Base-by-base conservation (phyloP, 257 asterid species). In the Scutellaria baicalensis region DNA sequence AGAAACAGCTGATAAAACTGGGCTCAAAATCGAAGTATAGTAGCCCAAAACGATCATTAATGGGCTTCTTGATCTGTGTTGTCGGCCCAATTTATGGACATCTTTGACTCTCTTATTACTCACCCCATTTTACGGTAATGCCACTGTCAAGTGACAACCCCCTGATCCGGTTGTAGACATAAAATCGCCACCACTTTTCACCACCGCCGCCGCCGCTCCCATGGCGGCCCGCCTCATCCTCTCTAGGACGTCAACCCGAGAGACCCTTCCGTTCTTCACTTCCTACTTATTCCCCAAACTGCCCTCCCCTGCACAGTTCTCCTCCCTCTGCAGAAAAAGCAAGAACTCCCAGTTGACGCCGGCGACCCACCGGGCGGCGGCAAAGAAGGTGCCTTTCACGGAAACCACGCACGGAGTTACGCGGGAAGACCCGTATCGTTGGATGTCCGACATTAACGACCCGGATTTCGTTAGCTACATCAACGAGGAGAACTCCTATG, bases 391-490 rank as follows among this genome's bases (percentile, higher is more conserved):
- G 8, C 89, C 94, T 70, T 85, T 84, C 80, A 68, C 82, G 14
- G 91, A 81, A 56, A 79, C 86, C 48, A 88, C 83, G 11, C 92
- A 93, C 76, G 96, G 96, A 17, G 57, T 70, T 13, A 79, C 84
- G 62, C 76, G 88, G 93, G 48, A 82, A 66, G 99, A 93, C 77
- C 95, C 93, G 0, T 91, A 86, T 78, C 89, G 80, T 73, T 93
- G 99, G 99, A 93, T 93, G 97, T 80, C 84, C 74, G 75, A 87
- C 72, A 64, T 76, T 68, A 75, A 70, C 57, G 96, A 89, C 78
- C 96, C 97, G 3, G 96, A 91, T 89, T 89, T 93, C 74, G 57
- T 74, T 56, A 78, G 71, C 60, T 87, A 93, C 74, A 77, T 93
- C 50, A 71, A 79, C 64, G 86, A 76, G 63, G 97, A 93, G 77